Base-by-base conservation (phyloP, 2,329 filamentous ascomycete genomes). In the Cladophialophora yegresii region DNA sequence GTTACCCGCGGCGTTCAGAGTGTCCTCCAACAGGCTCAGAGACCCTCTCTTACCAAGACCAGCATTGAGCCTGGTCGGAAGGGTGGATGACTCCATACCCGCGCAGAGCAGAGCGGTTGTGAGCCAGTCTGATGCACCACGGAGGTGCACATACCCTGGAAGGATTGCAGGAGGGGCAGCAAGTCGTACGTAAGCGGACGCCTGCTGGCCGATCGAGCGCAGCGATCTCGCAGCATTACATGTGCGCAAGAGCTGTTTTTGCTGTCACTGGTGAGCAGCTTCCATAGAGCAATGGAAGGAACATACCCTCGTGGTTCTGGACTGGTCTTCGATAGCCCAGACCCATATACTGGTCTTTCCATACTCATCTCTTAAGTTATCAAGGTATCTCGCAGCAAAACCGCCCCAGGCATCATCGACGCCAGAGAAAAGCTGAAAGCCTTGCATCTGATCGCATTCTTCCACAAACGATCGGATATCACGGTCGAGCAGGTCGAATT, bases 371-470 rank as follows among this genome's bases (percentile, higher is more conserved):
- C 91, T 82, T 63, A 99, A 77, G 32, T 87, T 83, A 74, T 98
- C 89, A 28, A 92, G 76, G 73, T 93, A 93, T 64, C 84, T 83
- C 2, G 87, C 80, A 6, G 88, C 84, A 74, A 93, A 93, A 0
- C 91, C 90, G 66, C 87, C 89, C 91, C 91, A 95, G 12, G 89
- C 89, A 77, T 93, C 90, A 73, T 93, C 90, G 5, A 87, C 78
- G 3, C 85, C 84, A 2, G 88, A 82, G 66, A 93, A 84, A 10
- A 93, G 75, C 75, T 98, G 93, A 20, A 99, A 81, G 0, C 89
- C 93, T 76, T 97, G 93, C 78, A 98, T 83, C 61, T 92, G 88
- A 76, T 99, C 95, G 69, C 92, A 95, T 77, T 98, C 95, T 78
- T 99, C 95, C 2, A 89, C 86, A 74, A 97, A 97, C 0, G 88